A percentile compares a stretch with the other conserved stretches of the same genome.
Conservation (phyloP, 148 eudicot genomes). For the Rhododendron kiyosumense region DNA sequence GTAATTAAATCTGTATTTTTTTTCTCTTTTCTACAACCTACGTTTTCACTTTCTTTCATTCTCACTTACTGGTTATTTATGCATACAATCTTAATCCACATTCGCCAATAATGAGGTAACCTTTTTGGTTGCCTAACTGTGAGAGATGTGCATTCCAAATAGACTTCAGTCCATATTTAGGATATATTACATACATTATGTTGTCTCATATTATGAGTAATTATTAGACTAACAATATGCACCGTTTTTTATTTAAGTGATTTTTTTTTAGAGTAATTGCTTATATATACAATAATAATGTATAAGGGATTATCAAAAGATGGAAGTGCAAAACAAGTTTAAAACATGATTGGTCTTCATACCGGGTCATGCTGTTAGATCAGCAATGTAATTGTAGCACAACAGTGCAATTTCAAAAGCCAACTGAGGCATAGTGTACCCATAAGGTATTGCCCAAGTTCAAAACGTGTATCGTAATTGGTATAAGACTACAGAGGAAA, state of each 20-base stretch:
- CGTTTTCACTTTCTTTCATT: neutral
- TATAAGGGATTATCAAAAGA: neutral
- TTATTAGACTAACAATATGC: neutral
- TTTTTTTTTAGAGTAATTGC: neutral
- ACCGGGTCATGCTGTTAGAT: neutral
- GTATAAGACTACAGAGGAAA: neutral
- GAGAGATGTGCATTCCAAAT: neutral
- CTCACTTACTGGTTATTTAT: neutral
- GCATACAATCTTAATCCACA: neutral
- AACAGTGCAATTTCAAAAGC: neutral
- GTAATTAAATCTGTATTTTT: neutral
- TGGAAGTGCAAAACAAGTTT: slow-evolving; percentile 1
- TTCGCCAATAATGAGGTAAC: neutral
- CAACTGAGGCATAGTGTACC: neutral
- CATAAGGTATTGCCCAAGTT: neutral
- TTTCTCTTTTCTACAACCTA: neutral
- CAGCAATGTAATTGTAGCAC: neutral
- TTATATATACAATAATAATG: neutral
- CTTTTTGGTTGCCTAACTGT: neutral
- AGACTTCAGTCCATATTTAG: slow-evolving; percentile 1
- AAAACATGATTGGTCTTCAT: neutral
- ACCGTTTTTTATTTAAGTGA: neutral
- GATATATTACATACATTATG: neutral
- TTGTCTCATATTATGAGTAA: neutral
- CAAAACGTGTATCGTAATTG: neutral